Evolutionary conservation across 2,329 filamentous ascomycete genomes (phyloP), one percentile per base, ranked within the genome.

Genomic region (Aspergillus versicolor): DNA sequence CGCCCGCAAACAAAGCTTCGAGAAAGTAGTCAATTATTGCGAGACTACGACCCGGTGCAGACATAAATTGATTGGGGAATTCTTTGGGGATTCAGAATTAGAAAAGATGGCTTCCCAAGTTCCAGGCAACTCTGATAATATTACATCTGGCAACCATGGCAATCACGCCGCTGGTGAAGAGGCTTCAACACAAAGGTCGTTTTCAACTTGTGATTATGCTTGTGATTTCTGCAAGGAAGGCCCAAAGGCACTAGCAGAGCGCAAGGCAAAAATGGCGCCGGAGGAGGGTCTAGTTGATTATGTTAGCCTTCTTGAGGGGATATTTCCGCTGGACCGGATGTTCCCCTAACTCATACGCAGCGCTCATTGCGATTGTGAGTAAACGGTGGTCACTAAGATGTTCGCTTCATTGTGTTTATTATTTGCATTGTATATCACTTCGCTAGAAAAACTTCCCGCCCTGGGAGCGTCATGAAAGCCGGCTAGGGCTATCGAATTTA

Each of bases 171-270:
- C 41, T 15, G n/a, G 30, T 13, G 34, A n/a, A 12, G 44, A 11
- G 19, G 4, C n/a, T 13, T 24, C 12, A 11, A 37, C 15, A 5
- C 5, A 4, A 7, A 15, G 48, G 15, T 5, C n/a, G 5, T 45
- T 32, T n/a, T 54, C 55, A 13, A 77, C 78, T 19, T 92, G 89
- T 65, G 85, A 91, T 63, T 89, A 83, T 76, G 89, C 89, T 3
- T 92, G 89, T 67, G 89, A 92, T 70, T 89, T 85, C 77, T 89
- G 91, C 70, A 92, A 91, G 73, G 87, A 92, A 67, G 77, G 77
- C 1, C 67, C 79, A 1, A 72, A 76, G 40, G 82, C 77, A 15
- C 71, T 92, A 59, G 82, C 82, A 65, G 80, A 72, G 65, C 80
- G 85, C 54, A 87, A 86, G 66, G 66, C 68, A 48, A 69, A 60